phyloP scores from a whole-genome alignment of 305 asterid genomes.

The Fraxinus nigra region DNA sequence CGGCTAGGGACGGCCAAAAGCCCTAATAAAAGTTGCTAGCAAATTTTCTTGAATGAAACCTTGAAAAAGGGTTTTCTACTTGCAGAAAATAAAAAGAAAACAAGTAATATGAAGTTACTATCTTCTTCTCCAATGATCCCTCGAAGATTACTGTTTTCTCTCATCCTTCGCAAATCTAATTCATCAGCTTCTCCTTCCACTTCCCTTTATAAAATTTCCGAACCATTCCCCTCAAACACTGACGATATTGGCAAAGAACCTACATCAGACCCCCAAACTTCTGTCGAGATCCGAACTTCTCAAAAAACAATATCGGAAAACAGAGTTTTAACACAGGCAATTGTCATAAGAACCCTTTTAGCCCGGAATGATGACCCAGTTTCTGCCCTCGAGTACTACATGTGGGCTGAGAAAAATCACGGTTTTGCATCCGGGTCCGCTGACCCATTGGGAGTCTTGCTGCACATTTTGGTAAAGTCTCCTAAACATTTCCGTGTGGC shows the following conservation, averaged over 20 bases:
- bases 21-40: background rate
- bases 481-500: slow-evolving; percentile 31
- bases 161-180: slow-evolving; percentile 12
- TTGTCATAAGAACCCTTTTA: slow-evolving; percentile 47
- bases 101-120: background rate
- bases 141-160: slow-evolving; percentile 16
- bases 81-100: background rate
- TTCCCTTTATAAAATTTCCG: slow-evolving; percentile 1
- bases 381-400: slow-evolving; percentile 53
- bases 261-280: slow-evolving; percentile 11
- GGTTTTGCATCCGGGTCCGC: slow-evolving; percentile 45
- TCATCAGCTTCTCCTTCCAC: slow-evolving; percentile 20
- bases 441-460: slow-evolving; percentile 60
- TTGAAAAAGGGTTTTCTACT: background rate
- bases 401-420: slow-evolving; percentile 33
- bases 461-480: slow-evolving; percentile 63
- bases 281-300: slow-evolving; percentile 18
- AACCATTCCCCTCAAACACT: background rate
- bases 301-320: slow-evolving; percentile 22
- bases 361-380: slow-evolving; percentile 48
- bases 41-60: background rate
- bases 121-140: slow-evolving; percentile 8
- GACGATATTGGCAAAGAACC: slow-evolving; percentile 17
- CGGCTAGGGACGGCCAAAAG: background rate
- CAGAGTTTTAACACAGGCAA: slow-evolving; percentile 20